Percentiles rank a stretch among this genome's conserved stretches.
Evolutionary conservation across 2,329 filamentous ascomycete genomes (phyloP).

Genomic region (Penicillium sp.): DNA sequence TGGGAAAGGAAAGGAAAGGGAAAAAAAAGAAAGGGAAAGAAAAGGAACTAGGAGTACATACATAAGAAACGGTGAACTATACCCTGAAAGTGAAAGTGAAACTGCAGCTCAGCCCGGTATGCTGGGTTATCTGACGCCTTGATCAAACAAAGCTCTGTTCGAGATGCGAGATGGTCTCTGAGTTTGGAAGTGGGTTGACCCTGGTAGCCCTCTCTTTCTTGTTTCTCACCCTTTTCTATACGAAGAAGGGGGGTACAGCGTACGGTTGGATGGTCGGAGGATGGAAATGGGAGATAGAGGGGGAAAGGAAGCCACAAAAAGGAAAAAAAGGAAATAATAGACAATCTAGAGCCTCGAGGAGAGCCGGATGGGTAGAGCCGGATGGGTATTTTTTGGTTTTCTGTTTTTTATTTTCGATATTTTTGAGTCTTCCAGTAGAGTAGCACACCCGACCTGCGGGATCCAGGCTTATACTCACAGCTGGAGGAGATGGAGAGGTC

Average conservation of each 20-base stretch:
- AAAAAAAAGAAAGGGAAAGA: constrained; percentile 14
- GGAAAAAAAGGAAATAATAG: not conserved
- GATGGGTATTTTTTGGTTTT: not conserved
- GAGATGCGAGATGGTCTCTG: not conserved
- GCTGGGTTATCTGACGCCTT: not conserved
- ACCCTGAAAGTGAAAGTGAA: constrained; percentile 23
- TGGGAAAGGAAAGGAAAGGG: constrained; percentile 16
- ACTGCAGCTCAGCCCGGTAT: constrained; percentile 19
- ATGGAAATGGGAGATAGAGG: constrained; percentile 7
- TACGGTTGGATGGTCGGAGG: not conserved
- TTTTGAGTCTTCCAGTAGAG: not conserved
- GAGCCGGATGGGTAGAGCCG: not conserved
- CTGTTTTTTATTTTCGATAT: not conserved
- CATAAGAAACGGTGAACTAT: constrained; percentile 35
- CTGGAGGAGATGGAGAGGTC: constrained; percentile 14
- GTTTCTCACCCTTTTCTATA: not conserved
- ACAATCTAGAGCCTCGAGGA: constrained; percentile 1
- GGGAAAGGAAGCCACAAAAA: constrained; percentile 5
- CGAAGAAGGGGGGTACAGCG: not conserved
- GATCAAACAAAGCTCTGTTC: not conserved
- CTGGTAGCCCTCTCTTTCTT: not conserved
- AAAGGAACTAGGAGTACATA: constrained; percentile 12
- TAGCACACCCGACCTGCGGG: constrained; percentile 16
- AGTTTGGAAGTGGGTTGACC: not conserved
- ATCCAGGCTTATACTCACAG: constrained; percentile 17